Evolutionary conservation across 2,329 filamentous ascomycete species (phyloP).

Genomic region (Xylariaceae sp.): DNA sequence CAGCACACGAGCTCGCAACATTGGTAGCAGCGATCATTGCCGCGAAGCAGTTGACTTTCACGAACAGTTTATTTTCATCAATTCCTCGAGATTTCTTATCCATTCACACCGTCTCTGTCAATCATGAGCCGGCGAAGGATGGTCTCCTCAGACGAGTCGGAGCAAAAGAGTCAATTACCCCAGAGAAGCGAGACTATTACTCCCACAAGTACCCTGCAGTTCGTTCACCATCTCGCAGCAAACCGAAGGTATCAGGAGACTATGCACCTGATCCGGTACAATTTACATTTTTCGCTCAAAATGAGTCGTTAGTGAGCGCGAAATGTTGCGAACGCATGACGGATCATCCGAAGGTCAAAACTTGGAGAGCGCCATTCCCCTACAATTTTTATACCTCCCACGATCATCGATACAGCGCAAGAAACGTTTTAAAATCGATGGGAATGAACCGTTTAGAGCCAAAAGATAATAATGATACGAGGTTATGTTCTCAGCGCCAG

Average conservation of each 20-base stretch:
- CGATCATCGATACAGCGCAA: constrained; percentile 14
- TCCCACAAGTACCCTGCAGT: not conserved
- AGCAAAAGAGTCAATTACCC: not conserved
- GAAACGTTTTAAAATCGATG: constrained; percentile 10
- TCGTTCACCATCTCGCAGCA: not conserved
- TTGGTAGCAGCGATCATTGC: constrained; percentile 1
- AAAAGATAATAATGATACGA: not conserved
- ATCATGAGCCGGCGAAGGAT: not conserved
- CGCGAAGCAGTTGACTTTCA: constrained; percentile 24
- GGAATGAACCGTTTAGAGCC: not conserved
- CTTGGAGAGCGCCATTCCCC: not conserved
- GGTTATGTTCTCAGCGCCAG: constrained; percentile 8
- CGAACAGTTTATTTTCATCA: constrained; percentile 26
- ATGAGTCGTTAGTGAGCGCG: not conserved
- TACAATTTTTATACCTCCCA: constrained; percentile 9
- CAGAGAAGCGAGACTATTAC: not conserved
- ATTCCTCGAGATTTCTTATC: constrained; percentile 11
- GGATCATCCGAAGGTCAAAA: not conserved
- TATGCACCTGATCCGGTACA: not conserved
- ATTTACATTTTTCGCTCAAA: constrained; percentile 4
- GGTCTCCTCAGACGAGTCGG: constrained; percentile 1
- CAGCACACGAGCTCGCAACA: constrained; percentile 7
- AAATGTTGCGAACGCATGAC: not conserved
- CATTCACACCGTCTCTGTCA: not conserved
- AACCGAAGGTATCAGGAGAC: not conserved